Evolutionary conservation across 164 flowering plant species (phyloP), one percentile per base, ranked within the genome.

Genomic region (Tetrastigma voinierianum): DNA sequence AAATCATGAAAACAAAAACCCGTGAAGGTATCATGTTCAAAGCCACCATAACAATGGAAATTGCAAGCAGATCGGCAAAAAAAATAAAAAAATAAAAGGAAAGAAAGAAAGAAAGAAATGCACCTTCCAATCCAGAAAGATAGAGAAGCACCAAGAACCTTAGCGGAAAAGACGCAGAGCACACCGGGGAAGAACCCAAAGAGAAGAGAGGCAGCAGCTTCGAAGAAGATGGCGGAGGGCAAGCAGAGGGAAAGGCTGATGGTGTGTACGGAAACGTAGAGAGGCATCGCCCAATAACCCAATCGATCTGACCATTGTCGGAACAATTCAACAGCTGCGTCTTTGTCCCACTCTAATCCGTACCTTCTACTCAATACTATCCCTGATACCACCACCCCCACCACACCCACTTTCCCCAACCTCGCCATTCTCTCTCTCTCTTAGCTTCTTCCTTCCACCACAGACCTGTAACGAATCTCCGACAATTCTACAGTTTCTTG

Each of bases 231-330:
- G 23, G 98, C 98, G 61, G 80, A 88, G 8, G 98, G 98, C 61
- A 94, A 73, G 70, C 98, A 94, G n/a, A n/a, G 81, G 2, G 94
- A 83, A 4, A 93, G 79, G 0, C 90, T 86, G 2, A 90, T 46
- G 46, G 98, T 90, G 82, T 94, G 98, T 15, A 84, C 25, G 8
- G 55, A 77, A 1, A n/a, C 89, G 68, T 90, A 94, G 1, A 77
- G 74, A 5, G 98, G 98, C 20, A 94, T 86, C n/a, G 92, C 96
- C 97, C 97, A 94, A 45, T 74, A 24, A 20, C 97, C 98, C 59
- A 94, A 62, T 9, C 78, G 77, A 69, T 81, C 86, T 1, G 90
- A 82, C 74, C 84, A 71, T 46, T 74, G 76, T 1, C 67, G 51
- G 17, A 90, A 70, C 4, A 77, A 1, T 11, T 76, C 63, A 32